These are phyloP conservation scores for Simplicillium aogashimaense DNA, from an alignment of 2,329 filamentous ascomycete genomes.

Conservation along the genomic window DNA sequence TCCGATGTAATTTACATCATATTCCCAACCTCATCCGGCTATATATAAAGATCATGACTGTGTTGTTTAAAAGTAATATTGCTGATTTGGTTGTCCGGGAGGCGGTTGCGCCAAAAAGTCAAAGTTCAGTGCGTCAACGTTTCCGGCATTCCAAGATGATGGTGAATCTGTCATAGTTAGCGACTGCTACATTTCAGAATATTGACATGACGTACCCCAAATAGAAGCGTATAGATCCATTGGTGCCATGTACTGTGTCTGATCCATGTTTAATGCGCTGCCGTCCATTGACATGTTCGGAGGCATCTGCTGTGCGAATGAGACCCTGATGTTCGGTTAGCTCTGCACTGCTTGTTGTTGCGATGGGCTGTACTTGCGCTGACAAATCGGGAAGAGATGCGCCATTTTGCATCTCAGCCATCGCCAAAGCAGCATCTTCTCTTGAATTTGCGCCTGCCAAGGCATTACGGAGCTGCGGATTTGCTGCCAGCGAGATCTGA, in stretches of 20 bases:
- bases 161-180: slow-evolving; percentile 37
- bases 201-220: slow-evolving; percentile 28
- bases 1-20: neutral
- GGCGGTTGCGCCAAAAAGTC: slow-evolving; percentile 51
- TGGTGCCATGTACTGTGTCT: slow-evolving; percentile 50
- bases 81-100: slow-evolving; percentile 46
- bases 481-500: slow-evolving; percentile 12
- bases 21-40: neutral
- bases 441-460: slow-evolving; percentile 36
- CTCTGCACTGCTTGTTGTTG: too few relatives aligned
- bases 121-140: slow-evolving; percentile 46
- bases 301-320: slow-evolving; percentile 28
- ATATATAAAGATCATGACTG: neutral
- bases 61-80: slow-evolving; percentile 41
- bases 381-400: slow-evolving; percentile 35
- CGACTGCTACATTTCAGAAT: neutral
- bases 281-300: slow-evolving; percentile 24
- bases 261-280: slow-evolving; percentile 41
- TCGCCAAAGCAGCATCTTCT: slow-evolving; percentile 52
- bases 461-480: slow-evolving; percentile 15
- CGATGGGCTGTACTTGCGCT: slow-evolving; percentile 18
- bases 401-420: slow-evolving; percentile 56
- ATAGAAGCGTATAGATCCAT: slow-evolving; percentile 62
- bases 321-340: slow-evolving; percentile 18
- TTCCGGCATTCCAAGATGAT: slow-evolving; percentile 45